Base-by-base conservation (phyloP, 2,329 filamentous ascomycete genomes). In the Bipolaris victoriae region DNA sequence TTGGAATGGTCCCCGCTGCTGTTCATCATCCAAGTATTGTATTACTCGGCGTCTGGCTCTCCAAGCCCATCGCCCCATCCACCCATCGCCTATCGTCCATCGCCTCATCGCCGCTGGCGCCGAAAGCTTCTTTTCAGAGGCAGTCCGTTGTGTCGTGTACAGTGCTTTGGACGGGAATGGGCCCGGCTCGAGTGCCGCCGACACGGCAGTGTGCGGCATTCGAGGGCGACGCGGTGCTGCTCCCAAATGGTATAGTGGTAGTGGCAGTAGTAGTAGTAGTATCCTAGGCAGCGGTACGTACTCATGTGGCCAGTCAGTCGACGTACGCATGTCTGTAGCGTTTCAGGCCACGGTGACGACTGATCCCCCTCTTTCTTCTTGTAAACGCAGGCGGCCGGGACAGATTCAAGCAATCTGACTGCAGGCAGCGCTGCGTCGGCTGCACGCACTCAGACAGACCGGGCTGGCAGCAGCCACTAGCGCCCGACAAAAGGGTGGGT, bases 401-500 rank as follows among this genome's bases (percentile, higher is more conserved):
- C 40, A n/a, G 40, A 43, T 26, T 43, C 20, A 15, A 15, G 40
- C 11, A 15, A 15, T 22, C 20, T 11, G 13, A 7, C 22, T n/a
- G 39, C 39, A 41, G 39, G 39, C 39, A 41, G 39, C 4, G 39
- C 11, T 15, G 39, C 18, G 20, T 24, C 39, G 39, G 39, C 39
- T 41, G 36, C 26, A 41, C 11, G n/a, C 44, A 46, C 29, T 29
- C 31, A 51, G 46, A 16, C 49, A 51, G 46, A 22, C 49, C 49
- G 9, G 55, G 55, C 39, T 44, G 31, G 39, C 22, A 49, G 39
- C 22, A 44, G 45, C 49, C 55, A 52, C 46, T 49, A 55, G 55
- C 35, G 51, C 41, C 40, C 37, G 40, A 36, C 51, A 36, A 35
- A 49, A 45, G 31, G 46, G 41, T 50, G 55, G 51, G 46, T 15